phyloP scores from a whole-genome alignment of 2,329 filamentous ascomycete genomes.

The Fusarium sp. region DNA sequence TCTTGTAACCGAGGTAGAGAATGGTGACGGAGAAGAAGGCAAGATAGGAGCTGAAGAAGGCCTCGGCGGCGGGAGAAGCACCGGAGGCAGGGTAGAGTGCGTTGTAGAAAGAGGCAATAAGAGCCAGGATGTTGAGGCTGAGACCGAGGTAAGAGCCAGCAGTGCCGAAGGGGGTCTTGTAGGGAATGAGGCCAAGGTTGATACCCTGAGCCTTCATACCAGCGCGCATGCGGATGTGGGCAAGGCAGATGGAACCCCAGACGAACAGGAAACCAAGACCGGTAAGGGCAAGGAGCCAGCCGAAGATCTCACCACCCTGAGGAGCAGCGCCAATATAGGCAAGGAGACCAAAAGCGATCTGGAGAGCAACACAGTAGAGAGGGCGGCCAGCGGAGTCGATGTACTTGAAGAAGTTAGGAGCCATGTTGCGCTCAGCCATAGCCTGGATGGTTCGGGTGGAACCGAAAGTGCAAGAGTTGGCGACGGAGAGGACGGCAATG shows the following conservation, averaged over 20 bases:
- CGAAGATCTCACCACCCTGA: slow-evolving; percentile 74
- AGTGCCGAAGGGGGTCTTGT: slow-evolving; percentile 82
- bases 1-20: slow-evolving; percentile 81
- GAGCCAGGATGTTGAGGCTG: slow-evolving; percentile 77
- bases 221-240: slow-evolving; percentile 89
- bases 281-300: slow-evolving; percentile 83
- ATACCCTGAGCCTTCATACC: slow-evolving; percentile 79
- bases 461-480: slow-evolving; percentile 92
- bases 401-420: slow-evolving; percentile 81
- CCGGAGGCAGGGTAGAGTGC: slow-evolving; percentile 57
- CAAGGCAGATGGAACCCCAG: slow-evolving; percentile 85
- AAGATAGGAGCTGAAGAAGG: slow-evolving; percentile 80
- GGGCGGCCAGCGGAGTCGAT: slow-evolving; percentile 86
- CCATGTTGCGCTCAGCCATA: slow-evolving; percentile 87
- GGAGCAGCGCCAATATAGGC: slow-evolving; percentile 79
- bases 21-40: slow-evolving; percentile 75
- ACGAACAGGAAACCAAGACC: slow-evolving; percentile 83
- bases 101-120: slow-evolving; percentile 91
- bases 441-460: slow-evolving; percentile 91
- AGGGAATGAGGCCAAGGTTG: slow-evolving; percentile 80
- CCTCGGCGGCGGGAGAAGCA: slow-evolving; percentile 75
- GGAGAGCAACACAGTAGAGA: slow-evolving; percentile 76
- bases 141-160: slow-evolving; percentile 87
- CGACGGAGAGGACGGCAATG: slow-evolving; percentile 89
- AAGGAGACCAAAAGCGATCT: slow-evolving; percentile 77